phyloP scores from a whole-genome alignment of 192 early-diverging fungal genomes.

The Entophlyctis helioformis region DNA sequence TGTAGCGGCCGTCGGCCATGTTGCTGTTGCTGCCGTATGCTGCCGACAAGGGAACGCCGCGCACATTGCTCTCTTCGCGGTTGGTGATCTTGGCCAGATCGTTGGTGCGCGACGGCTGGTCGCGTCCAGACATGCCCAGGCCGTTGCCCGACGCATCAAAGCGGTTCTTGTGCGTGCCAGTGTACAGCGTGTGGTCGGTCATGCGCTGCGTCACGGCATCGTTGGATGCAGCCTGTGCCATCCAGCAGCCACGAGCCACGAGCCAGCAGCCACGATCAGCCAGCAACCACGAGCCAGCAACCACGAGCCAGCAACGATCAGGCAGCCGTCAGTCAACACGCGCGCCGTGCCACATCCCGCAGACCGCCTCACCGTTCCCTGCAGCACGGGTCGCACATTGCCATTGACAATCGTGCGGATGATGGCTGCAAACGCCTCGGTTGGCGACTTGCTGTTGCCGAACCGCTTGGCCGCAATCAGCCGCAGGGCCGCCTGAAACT shows the following conservation, averaged over 20 bases:
- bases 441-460: no score
- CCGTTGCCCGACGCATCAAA: constrained; percentile 38
- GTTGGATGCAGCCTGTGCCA: constrained; percentile 13
- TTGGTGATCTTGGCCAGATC: constrained; percentile 18
- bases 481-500: constrained; percentile 22
- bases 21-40: not conserved
- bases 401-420: constrained; percentile 6
- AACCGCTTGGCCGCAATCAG: constrained; percentile 30
- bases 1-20: not conserved
- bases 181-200: constrained; percentile 27
- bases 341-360: no score
- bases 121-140: constrained; percentile 31
- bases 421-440: constrained; percentile 19
- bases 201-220: constrained; percentile 18
- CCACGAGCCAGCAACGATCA: no score
- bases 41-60: constrained; percentile 10
- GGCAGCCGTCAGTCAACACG: no score
- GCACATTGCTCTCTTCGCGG: constrained; percentile 12
- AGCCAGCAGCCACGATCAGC: no score
- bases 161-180: constrained; percentile 41
- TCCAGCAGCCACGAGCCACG: not conserved
- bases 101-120: constrained; percentile 16
- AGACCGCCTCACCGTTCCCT: constrained; percentile 24
- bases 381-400: constrained; percentile 8
- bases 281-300: no score